phyloP scores from a whole-genome alignment of 2,329 filamentous ascomycete genomes.

The Zymoseptoria crescenta region DNA sequence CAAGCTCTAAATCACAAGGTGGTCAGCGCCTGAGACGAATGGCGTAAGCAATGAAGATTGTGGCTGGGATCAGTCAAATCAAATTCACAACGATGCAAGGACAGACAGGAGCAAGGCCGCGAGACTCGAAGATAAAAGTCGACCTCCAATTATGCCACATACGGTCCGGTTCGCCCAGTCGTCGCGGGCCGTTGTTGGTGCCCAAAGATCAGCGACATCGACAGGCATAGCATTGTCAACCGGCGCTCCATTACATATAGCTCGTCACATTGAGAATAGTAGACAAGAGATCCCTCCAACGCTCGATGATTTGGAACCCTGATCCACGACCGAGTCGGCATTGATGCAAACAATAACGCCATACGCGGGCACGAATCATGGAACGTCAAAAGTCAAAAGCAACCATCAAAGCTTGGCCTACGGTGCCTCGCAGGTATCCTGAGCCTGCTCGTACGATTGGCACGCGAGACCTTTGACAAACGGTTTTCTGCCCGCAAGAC shows the following conservation, averaged over 20 bases:
- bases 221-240: neutral
- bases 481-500: too few relatives aligned
- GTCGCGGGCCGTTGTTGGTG: neutral
- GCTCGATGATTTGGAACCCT: neutral
- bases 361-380: neutral
- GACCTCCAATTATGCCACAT: neutral
- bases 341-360: neutral
- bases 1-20: too few relatives aligned
- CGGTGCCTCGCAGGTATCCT: neutral
- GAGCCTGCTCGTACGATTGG: neutral
- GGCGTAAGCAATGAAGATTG: neutral
- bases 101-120: neutral
- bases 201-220: neutral
- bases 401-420: neutral
- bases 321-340: neutral
- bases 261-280: neutral
- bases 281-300: neutral
- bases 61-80: neutral
- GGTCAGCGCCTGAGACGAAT: neutral
- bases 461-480: neutral
- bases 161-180: neutral
- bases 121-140: neutral
- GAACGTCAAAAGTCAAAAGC: neutral
- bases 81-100: neutral
- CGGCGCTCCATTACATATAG: neutral